Base-by-base conservation (phyloP, 306 rosid species). In the Rubus parviflorus region DNA sequence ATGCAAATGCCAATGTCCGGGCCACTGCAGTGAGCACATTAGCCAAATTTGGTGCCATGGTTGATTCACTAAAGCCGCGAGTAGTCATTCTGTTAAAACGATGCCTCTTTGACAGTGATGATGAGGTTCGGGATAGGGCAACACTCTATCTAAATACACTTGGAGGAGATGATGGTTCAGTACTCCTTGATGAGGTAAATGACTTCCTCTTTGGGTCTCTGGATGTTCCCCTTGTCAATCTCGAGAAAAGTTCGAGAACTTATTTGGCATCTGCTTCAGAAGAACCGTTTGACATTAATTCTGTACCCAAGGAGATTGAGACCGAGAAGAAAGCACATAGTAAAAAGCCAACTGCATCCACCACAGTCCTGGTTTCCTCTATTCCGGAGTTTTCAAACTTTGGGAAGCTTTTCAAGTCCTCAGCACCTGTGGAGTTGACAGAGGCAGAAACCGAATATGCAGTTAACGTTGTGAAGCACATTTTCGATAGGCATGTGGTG, bases 111-210 rank as follows among this genome's bases (percentile, higher is more conserved):
- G 99, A 95, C 88, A 90, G 90, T 52, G 99, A 95, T 67, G 97
- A 95, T 75, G 99, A 95, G 99, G 98, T 95, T 85, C 97, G 98
- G 73, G 98, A 95, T 83, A 88, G 97, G 86, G 98, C 98, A 67
- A 95, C 98, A 35, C 91, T 95, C 62, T 95, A 92, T 86, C 85
- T 95, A 46, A 88, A 81, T 79, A 87, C 97, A 35, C 92, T 95
- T 80, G 98, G 93, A 73, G 97, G 87, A 74, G 30, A 25, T 0
- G 94, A 92, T 87, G 91, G 88, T 70, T 67, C 83, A 47, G 89
- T 25, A 25, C 30, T 25, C 30, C 30, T 83, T 85, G 90, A 80
- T 38, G 96, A 92, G 85, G 87, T 81, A 40, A 85, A 83, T 72
- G 93, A 87, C 61, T 95, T 95, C 71, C 96, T 95, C 45, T 95